phyloP scores from a whole-genome alignment of 2,329 filamentous ascomycete genomes.

The Emmonsiellopsis sp. region DNA sequence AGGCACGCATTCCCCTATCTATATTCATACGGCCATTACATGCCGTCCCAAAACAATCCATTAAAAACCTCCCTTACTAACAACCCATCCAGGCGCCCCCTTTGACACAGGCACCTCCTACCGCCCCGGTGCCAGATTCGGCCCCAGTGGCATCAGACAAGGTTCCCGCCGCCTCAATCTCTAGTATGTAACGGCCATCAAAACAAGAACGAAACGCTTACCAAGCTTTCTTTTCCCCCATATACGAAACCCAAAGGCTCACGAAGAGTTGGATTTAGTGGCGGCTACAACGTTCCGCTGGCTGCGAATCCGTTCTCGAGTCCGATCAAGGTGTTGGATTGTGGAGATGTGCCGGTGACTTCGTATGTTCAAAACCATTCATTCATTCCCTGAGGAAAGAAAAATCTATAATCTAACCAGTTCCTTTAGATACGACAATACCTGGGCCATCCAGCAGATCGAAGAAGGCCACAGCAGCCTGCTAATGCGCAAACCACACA shows the following conservation, averaged over 20 bases:
- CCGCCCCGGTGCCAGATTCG: conserved; percentile 73
- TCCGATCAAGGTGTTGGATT: conserved; percentile 73
- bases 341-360: conserved; percentile 76
- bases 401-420: background rate
- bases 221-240: background rate
- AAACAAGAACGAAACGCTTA: background rate
- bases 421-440: conserved; percentile 62
- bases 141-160: conserved; percentile 75
- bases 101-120: conserved; percentile 85
- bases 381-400: background rate
- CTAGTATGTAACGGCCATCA: conserved; percentile 53
- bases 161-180: conserved; percentile 78
- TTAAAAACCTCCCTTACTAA: background rate
- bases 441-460: conserved; percentile 72
- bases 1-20: conserved; percentile 38
- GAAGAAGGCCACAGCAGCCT: conserved; percentile 75
- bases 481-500: conserved; percentile 60
- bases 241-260: conserved; percentile 23
- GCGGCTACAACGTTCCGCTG: conserved; percentile 78
- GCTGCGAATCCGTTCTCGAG: conserved; percentile 71
- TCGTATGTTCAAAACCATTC: conserved; percentile 63
- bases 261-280: conserved; percentile 51
- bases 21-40: no score
- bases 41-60: no score
- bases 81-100: conserved; percentile 51